A percentile compares a stretch with the other conserved stretches of the same genome.
Evolutionary conservation across 768 basidiomycete genomes (phyloP).

Genomic region (Chalciporus chontae): DNA sequence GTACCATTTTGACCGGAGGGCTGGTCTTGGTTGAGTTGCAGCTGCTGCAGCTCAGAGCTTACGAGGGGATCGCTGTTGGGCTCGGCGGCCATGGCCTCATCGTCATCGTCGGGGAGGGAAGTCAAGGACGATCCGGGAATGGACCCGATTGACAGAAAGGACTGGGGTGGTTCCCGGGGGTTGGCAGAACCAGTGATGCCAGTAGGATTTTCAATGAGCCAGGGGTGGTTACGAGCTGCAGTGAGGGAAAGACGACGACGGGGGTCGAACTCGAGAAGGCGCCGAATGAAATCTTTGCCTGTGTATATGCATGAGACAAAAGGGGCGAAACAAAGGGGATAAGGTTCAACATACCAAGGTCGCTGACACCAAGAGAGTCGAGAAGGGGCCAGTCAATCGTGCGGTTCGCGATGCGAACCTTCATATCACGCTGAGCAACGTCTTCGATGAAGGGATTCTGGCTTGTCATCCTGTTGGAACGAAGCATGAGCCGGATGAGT

Average conservation of each 20-base stretch:
- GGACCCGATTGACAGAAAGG: conserved; percentile 9
- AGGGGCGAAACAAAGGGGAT: neutral
- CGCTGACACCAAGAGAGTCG: conserved; percentile 34
- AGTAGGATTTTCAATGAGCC: conserved; percentile 45
- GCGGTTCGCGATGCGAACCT: conserved; percentile 55
- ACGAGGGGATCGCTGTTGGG: conserved; percentile 22
- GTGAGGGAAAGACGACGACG: conserved; percentile 64
- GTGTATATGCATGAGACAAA: conserved; percentile 30
- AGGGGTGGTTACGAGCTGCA: conserved; percentile 68
- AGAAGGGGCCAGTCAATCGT: conserved; percentile 61
- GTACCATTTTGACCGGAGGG: conserved; percentile 3
- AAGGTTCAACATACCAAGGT: conserved; percentile 40
- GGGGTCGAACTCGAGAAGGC: conserved; percentile 66
- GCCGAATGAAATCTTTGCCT: conserved; percentile 66
- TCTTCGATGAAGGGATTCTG: conserved; percentile 80
- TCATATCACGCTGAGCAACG: conserved; percentile 54
- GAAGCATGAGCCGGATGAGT: neutral
- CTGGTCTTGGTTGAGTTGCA: conserved; percentile 29
- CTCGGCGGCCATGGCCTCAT: conserved; percentile 14
- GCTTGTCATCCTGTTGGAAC: conserved; percentile 62
- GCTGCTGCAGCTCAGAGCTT: conserved; percentile 30
- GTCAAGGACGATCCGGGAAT: conserved; percentile 19
- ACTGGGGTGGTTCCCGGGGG: neutral
- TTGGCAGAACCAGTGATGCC: neutral
- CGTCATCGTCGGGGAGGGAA: conserved; percentile 22